phyloP scores from a whole-genome alignment of 225 moss, liverwort and hornwort species.

The Pseudisothecium myosuroides region DNA sequence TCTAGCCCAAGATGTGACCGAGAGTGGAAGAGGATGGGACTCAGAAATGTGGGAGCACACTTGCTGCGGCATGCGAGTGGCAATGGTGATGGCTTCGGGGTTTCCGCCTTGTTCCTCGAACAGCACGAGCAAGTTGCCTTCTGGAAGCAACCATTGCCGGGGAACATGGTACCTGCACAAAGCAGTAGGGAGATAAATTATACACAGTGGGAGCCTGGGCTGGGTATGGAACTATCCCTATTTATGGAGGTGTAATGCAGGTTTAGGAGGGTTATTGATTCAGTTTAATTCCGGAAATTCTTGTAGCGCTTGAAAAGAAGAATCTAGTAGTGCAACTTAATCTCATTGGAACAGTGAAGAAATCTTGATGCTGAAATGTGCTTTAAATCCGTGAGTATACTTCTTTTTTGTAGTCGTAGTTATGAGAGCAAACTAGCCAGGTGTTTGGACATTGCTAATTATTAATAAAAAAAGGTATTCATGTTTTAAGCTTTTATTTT shows the following conservation, averaged over 20 bases:
- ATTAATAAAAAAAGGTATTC: no score
- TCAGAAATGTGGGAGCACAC: constrained; percentile 55
- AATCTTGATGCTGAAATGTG: neutral
- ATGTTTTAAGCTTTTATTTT: neutral
- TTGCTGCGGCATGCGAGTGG: constrained; percentile 11
- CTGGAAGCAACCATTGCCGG: constrained; percentile 55
- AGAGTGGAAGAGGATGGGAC: constrained; percentile 26
- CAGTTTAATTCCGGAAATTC: neutral
- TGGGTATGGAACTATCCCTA: neutral
- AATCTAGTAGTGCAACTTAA: neutral
- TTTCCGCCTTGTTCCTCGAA: constrained; percentile 77
- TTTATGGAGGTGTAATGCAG: neutral
- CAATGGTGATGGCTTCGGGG: constrained; percentile 39
- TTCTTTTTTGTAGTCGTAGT: neutral
- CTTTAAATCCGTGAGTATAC: neutral
- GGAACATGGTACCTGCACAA: constrained; percentile 73
- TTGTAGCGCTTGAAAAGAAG: neutral
- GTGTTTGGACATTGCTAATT: neutral
- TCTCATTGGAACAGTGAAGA: neutral
- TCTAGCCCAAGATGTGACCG: constrained; percentile 10
- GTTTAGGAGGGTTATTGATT: neutral
- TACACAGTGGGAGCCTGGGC: neutral
- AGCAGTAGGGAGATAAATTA: neutral
- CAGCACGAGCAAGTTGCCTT: constrained; percentile 55
- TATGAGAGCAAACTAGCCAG: neutral